Percentiles rank a stretch among this genome's conserved stretches.
Evolutionary conservation across 2,329 filamentous ascomycete genomes (phyloP).

Genomic region (Verticillium albo-atrum): DNA sequence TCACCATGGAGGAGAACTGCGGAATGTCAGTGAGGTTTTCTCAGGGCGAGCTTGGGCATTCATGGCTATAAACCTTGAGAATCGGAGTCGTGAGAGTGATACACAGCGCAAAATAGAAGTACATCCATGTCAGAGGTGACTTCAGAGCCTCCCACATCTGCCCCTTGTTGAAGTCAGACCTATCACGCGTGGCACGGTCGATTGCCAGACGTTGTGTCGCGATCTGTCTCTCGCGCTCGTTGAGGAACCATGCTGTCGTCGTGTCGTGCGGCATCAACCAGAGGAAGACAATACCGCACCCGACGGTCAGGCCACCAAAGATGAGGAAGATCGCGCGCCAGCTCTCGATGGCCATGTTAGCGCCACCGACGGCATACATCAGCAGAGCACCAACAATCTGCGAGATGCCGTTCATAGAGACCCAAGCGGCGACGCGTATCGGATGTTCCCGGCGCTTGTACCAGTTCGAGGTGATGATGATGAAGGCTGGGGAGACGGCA

Average conservation of each 20-base stretch:
- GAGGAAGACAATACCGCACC: constrained; percentile 54
- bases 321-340: constrained; percentile 56
- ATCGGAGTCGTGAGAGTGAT: constrained; percentile 34
- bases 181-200: constrained; percentile 73
- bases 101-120: constrained; percentile 54
- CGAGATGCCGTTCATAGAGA: constrained; percentile 52
- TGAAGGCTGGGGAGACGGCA: constrained; percentile 35
- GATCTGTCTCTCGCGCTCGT: constrained; percentile 59
- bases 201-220: constrained; percentile 67
- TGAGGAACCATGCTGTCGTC: constrained; percentile 51
- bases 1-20: constrained; percentile 8
- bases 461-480: constrained; percentile 42
- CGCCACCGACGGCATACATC: constrained; percentile 54
- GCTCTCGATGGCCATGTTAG: constrained; percentile 27
- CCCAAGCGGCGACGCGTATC: constrained; percentile 57
- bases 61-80: constrained; percentile 10
- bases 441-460: constrained; percentile 54
- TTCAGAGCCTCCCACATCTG: constrained; percentile 52
- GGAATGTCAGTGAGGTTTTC: neutral
- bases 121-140: constrained; percentile 53
- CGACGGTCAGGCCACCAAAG: constrained; percentile 55
- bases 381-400: constrained; percentile 52
- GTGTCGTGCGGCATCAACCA: constrained; percentile 58
- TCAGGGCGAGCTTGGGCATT: neutral
- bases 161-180: constrained; percentile 61